Evolutionary conservation across 306 rosid species (phyloP), one percentile per base, ranked within the genome.

Genomic region (Morella rubra): DNA sequence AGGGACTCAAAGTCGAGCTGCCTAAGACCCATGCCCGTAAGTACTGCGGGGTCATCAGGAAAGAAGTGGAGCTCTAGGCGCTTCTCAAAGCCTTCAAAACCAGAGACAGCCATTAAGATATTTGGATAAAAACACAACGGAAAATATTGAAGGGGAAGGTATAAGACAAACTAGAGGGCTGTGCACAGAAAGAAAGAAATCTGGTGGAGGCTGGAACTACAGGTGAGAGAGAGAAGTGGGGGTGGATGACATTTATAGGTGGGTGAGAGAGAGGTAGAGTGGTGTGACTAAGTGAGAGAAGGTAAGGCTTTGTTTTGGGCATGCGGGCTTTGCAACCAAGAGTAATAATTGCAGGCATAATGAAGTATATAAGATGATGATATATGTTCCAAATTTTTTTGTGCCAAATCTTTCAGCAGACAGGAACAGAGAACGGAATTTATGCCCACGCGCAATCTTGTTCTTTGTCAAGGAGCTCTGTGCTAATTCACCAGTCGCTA

Each of bases 241-340:
- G 77, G 64, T 85, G 37, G 83, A 81, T 80, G 83, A 69, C 75
- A 89, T 90, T 91, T 93, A 93, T 93, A 93, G 96, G 91, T 86
- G 91, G 76, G 77, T 73, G 84, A 73, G 84, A 73, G 83, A 73
- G 77, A 54, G 83, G 77, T 50, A 42, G 76, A 74, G 79, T 37
- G 56, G 46, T 68, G 71, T 27, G 62, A 41, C 73, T 55, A 72
- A 67, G 76, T 40, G 84, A 76, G 84, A 42, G 80, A 59, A 69
- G 44, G 76, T 53, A 56, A 47, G 76, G 71, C 46, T 76, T 58
- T 82, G 86, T 64, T 87, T 73, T 68, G 90, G 88, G 97, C 97
- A 95, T 89, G 97, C 96, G 93, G 93, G 91, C 90, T 88, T 89
- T 88, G 94, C 96, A 92, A 89, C 97, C 97, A 89, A 92, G 93